Conservation (phyloP, 805 yeast species). For the Zygosaccharomyces pseudorouxii region DNA sequence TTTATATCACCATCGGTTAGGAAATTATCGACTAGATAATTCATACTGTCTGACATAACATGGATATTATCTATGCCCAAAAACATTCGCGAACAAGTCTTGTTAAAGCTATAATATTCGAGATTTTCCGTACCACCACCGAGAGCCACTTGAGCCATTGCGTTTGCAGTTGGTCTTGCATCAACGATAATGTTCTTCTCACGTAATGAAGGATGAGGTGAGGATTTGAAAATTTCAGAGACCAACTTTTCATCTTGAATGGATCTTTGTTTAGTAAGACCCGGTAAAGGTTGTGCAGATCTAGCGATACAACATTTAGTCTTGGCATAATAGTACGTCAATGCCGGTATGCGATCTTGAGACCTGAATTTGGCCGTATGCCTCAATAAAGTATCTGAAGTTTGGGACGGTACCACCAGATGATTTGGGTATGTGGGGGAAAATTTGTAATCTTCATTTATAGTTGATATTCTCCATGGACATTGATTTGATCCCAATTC, state of each 20-base stretch:
- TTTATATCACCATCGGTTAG: conserved; percentile 65
- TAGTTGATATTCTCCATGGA: conserved; percentile 65
- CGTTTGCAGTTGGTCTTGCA: conserved; percentile 89
- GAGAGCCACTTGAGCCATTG: conserved; percentile 91
- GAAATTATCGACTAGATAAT: conserved; percentile 50
- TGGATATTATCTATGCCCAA: conserved; percentile 94
- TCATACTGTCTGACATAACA: conserved; percentile 83
- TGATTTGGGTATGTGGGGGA: conserved; percentile 71
- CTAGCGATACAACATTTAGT: conserved; percentile 79
- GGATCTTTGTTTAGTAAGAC: conserved; percentile 80
- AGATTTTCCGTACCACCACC: conserved; percentile 98
- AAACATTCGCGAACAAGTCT: conserved; percentile 55
- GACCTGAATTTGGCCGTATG: conserved; percentile 87
- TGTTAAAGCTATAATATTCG: conserved; percentile 71
- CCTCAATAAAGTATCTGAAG: conserved; percentile 75
- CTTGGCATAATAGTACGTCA: conserved; percentile 66
- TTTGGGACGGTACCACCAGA: conserved; percentile 65
- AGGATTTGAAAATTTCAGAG: conserved; percentile 64
- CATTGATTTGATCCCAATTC: conserved; percentile 29
- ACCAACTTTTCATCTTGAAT: conserved; percentile 87
- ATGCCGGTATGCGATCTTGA: conserved; percentile 75
- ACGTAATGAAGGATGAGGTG: conserved; percentile 31
- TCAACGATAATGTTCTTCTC: conserved; percentile 73
- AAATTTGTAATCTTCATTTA: conserved; percentile 62
- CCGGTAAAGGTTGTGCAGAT: conserved; percentile 90